phyloP scores from a whole-genome alignment of 331 rosid species.

The Telfairia occidentalis region DNA sequence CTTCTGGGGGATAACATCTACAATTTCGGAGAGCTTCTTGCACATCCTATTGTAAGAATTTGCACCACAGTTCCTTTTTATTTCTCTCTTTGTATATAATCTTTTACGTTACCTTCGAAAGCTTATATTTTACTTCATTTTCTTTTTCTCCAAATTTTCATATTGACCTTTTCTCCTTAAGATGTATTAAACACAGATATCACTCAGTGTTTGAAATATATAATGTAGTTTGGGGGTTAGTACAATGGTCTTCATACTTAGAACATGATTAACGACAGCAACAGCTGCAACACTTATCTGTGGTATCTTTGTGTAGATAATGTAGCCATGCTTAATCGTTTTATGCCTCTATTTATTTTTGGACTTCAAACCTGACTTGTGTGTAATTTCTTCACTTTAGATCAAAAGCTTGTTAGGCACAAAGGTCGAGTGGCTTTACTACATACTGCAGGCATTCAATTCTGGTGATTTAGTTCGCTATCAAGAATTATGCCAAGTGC shows the following conservation, averaged over 20 bases:
- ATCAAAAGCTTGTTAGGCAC: slow-evolving; percentile 78
- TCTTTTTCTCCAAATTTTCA: too few species aligned
- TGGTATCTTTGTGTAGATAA: neutral
- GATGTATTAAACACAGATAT: neutral
- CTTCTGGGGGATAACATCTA: slow-evolving; percentile 93
- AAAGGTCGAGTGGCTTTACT: slow-evolving; percentile 99
- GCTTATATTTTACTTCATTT: neutral
- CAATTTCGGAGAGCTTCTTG: slow-evolving; percentile 97
- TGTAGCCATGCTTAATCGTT: neutral
- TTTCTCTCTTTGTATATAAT: neutral
- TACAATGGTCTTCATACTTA: neutral
- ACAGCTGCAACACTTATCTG: neutral
- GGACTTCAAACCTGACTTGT: neutral
- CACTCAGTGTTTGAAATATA: neutral
- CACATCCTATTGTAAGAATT: slow-evolving; percentile 87
- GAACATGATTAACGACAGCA: neutral
- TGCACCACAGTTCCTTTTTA: neutral
- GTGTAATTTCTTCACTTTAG: slow-evolving; percentile 25
- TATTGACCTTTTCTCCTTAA: neutral
- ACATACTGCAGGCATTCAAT: slow-evolving; percentile 90
- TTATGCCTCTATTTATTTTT: slow-evolving; percentile 1
- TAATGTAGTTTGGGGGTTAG: neutral
- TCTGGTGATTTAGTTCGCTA: slow-evolving; percentile 83
- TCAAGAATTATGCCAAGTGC: slow-evolving; percentile 88
- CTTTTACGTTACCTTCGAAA: neutral